Base-by-base conservation (phyloP, 768 basidiomycete genomes). In the Boletus edulis region DNA sequence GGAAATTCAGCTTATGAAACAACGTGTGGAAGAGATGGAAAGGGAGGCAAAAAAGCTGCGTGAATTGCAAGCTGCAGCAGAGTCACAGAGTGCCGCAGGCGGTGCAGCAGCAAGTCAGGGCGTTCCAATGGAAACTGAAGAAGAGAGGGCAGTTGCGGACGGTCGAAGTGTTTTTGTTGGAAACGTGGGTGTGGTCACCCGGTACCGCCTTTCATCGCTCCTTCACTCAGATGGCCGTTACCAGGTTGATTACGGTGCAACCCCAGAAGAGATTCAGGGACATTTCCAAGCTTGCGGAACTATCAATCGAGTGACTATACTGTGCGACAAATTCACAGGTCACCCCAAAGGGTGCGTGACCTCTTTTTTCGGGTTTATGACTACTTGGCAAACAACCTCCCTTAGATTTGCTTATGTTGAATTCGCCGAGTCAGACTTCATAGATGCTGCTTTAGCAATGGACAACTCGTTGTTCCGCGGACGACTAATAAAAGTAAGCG, bases 241-340 rank as follows among this genome's bases (percentile, higher is more conserved):
- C 32, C 40, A 99, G 97, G 97, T 99, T 54, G 97, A 99, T 77
- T 99, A 98, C 71, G 81, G 86, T 50, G 89, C 96, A 12, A 97
- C 97, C 15, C 97, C 97, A 17, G 97, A 98, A 73, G 97, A 99
- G 70, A 94, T 99, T 47, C 97, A 98, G 76, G 85, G 80, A 17
- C 96, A 98, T 72, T 99, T 99, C 76, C 91, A 94, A 70, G 87
- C 95, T 15, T 98, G 95, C 67, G 97, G 97, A 7, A 93, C 91
- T 15, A 99, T 99, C 73, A 99, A 99, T 76, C 85, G 97, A 64
- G 94, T 99, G 41, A 99, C 97, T 1, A 99, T 99, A 67, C 85
- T 99, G 29, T 98, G 96, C 73, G 97, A 99, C 82, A 98, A 98
- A 76, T 98, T 96, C 73, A 98, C 96, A 22, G 97, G 97, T 46